Base-by-base conservation (phyloP, 345 rosid species). In the Limnanthes douglasii region DNA sequence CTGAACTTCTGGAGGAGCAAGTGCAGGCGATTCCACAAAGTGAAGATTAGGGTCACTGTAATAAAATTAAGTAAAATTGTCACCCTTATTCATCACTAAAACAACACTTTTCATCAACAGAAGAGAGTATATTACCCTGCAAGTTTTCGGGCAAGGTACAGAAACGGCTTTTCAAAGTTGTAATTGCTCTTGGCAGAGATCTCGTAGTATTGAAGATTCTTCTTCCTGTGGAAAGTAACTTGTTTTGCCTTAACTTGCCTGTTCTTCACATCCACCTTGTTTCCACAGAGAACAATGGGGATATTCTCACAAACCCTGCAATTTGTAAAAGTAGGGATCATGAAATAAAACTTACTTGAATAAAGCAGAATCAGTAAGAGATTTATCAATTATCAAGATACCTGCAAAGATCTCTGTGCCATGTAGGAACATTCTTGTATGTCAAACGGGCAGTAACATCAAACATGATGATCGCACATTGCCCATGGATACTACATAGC, bases 341-440 rank as follows among this genome's bases (percentile, higher is more conserved):
- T 11, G 15, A n/a, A 31, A 31, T 31, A 31, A n/a, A 18, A 2
- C 15, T 31, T n/a, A 34, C 6, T 17, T 31, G 9, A 15, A 18
- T 28, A 37, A 2, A 21, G 20, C n/a, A 11, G 35, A 10, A 5
- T 8, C 8, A 8, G 14, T 4, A 11, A 26, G 11, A 26, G 30
- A 26, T 30, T 3, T 12, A 29, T 2, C 16, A 21, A 14, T 21
- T 34, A 8, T 16, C 12, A 44, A n/a, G n/a, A 19, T 10, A 74
- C 85, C 92, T 43, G 78, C 93, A 83, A 20, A 88, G 95, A 60
- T 88, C 95, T 19, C 97, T 72, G 33, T 88, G 97, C 97, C 97
- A 88, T 21, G 97, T 88, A 8, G 98, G 98, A 11, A 90, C 95
- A 64, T 90, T 90, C 73, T 90, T 90, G 63, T 90, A 90, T 0